Base-by-base conservation (phyloP, 805 yeast species). In the Wickerhamomyces ciferrii region DNA sequence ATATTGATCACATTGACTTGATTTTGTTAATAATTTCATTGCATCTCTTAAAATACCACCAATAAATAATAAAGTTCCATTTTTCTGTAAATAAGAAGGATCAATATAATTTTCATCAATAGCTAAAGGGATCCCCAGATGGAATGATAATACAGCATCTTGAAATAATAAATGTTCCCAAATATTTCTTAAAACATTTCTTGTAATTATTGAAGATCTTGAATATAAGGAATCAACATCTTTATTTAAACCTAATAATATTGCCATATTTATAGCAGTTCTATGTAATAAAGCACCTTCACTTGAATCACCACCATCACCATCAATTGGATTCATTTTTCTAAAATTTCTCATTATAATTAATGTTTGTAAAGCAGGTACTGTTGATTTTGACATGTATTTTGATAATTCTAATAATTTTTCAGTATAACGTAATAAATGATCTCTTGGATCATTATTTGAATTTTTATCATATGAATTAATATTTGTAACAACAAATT, bases 341-440 rank as follows among this genome's bases (percentile, higher is more conserved):
- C 50, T 46, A 11, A 54, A 15, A 14, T 49, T 50, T 20, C 49
- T 47, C 4, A 53, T 23, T 9, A 58, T 18, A 2, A 57, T 43
- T 35, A 54, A 23, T 0, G 61, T 46, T 36, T 58, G 63, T 25
- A 59, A 32, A 2, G 60, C 49, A 2, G 61, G 58, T 0, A 58
- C 15, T 7, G 56, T 51, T 10, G 55, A 48, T 5, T 46, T 49
- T 2, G 42, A 39, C 2, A 45, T 37, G 18, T 17, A 39, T 21
- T 43, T 44, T 2, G 60, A 45, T 39, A 52, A 51, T 0, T 46
- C 43, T 25, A 59, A 41, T 10, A 59, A 38, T 15, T 43, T 45
- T 11, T 48, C 48, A n/a, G 44, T 42, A 44, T 48, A 59, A 11
- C 44, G 49, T 5, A 42, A 8, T 4, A 56, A 34, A 14, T 45